phyloP scores from a whole-genome alignment of 768 basidiomycete genomes.

The Mycena sanguinolenta region DNA sequence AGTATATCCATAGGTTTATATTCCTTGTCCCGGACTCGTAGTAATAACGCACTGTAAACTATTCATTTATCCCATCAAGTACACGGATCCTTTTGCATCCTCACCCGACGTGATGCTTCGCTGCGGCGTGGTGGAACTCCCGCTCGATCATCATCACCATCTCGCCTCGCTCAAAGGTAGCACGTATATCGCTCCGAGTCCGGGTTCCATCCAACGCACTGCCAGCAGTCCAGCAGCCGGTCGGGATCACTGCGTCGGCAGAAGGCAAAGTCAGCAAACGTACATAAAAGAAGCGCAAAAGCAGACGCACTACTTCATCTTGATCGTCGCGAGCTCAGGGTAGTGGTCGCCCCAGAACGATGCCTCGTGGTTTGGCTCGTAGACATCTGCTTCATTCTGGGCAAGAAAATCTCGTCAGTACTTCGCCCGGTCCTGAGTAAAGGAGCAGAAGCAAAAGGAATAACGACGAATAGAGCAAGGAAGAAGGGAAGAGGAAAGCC shows the following conservation, averaged over 20 bases:
- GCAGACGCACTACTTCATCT: conserved; percentile 60
- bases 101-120: too few relatives aligned
- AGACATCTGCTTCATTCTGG: conserved; percentile 64
- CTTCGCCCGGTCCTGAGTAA: too few relatives aligned
- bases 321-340: conserved; percentile 53
- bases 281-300: background rate
- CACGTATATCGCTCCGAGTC: conserved; percentile 28
- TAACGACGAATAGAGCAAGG: too few relatives aligned
- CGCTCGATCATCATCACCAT: too few relatives aligned
- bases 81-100: too few relatives aligned
- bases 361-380: conserved; percentile 59
- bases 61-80: background rate
- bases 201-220: conserved; percentile 53
- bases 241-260: conserved; percentile 60
- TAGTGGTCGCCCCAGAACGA: conserved; percentile 63
- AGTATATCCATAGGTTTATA: background rate
- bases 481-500: too few relatives aligned
- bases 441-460: too few relatives aligned
- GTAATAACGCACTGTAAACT: background rate
- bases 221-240: conserved; percentile 64
- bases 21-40: background rate
- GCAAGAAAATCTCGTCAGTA: background rate
- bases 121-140: too few relatives aligned
- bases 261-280: conserved; percentile 18
- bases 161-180: conserved; percentile 27